Evolutionary conservation across 2,329 filamentous ascomycete genomes (phyloP).

Genomic region (Celoporthe dispersa): DNA sequence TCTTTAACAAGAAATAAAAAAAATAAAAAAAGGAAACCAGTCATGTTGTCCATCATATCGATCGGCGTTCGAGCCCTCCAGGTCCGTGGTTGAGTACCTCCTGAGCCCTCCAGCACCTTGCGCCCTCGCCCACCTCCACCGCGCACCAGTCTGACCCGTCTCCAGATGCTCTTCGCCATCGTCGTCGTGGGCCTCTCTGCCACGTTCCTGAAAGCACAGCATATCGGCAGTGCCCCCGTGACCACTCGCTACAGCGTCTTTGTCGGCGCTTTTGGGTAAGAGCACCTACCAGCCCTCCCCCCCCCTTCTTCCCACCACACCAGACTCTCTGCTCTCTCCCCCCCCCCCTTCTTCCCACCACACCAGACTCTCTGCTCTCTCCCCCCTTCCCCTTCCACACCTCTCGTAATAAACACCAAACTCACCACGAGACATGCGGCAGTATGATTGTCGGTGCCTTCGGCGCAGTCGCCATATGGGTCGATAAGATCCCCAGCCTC

Average conservation of each 20-base stretch:
- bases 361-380: too few species aligned
- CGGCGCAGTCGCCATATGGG: conserved; percentile 35
- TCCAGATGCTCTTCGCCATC: conserved; percentile 38
- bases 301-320: too few species aligned
- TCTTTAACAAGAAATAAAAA: too few species aligned
- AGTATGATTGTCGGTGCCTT: conserved; percentile 38
- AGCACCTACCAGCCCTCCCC: neutral
- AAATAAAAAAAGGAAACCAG: neutral
- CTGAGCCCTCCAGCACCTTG: neutral
- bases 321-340: too few species aligned
- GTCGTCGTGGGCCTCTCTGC: conserved; percentile 40
- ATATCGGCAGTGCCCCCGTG: conserved; percentile 34
- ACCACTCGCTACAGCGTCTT: conserved; percentile 41
- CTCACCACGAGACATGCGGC: neutral
- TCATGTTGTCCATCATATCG: conserved; percentile 8
- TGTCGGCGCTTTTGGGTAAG: conserved; percentile 37
- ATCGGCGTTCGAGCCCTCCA: neutral
- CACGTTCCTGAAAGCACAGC: conserved; percentile 36
- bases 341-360: too few species aligned
- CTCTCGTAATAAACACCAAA: neutral
- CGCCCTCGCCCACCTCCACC: neutral
- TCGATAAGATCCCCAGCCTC: conserved; percentile 37
- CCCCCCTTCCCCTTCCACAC: neutral
- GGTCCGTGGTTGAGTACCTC: neutral
- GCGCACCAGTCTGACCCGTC: neutral